Evolutionary conservation across 306 rosid genomes (phyloP), one percentile per base, ranked within the genome.

Genomic region (Prunus armeniaca): DNA sequence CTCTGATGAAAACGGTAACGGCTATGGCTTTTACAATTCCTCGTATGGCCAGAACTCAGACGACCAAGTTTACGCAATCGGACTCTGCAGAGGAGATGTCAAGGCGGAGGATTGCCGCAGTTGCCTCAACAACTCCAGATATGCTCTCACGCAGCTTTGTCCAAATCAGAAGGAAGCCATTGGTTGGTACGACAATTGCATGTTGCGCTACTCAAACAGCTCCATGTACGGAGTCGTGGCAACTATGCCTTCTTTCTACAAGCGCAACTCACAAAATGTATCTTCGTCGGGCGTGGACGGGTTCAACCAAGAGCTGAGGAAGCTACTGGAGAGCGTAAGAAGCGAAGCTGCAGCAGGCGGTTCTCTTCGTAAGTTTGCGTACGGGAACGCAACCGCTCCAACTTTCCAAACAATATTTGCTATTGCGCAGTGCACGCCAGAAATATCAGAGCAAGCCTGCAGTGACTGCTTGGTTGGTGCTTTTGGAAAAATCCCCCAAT

Each of bases 391-490:
- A 9, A 9, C 27, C 1, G 54, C 10, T 19, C 56, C 69, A 1
- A 12, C 41, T 56, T 20, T 19, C 34, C 64, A 65, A 50, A 78
- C 72, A 3, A 67, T 82, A 58, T 58, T 3, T 58, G 64, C 64
- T 20, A 62, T 64, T 2, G 51, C 41, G 63, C 82, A 84, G 30
- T 84, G 85, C 80, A 55, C 80, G 6, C 78, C 80, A 9, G 80
- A 84, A 19, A 20, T 84, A 65, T 73, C 85, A 2, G 34, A 51
- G 13, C n/a, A 4, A 18, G 28, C 27, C 0, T 84, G 87, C 74
- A 57, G 6, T 17, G 5, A 11, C 74, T 83, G 70, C 70, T 78
- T 54, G 51, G 47, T 41, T 61, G 18, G 3, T 18, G 32, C 46
- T 18, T 32, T 38, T 61, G 20, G 12, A 10, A 0, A 0, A 3